Evolutionary conservation across 345 rosid species (phyloP).

Genomic region (Linum usitatissimum): DNA sequence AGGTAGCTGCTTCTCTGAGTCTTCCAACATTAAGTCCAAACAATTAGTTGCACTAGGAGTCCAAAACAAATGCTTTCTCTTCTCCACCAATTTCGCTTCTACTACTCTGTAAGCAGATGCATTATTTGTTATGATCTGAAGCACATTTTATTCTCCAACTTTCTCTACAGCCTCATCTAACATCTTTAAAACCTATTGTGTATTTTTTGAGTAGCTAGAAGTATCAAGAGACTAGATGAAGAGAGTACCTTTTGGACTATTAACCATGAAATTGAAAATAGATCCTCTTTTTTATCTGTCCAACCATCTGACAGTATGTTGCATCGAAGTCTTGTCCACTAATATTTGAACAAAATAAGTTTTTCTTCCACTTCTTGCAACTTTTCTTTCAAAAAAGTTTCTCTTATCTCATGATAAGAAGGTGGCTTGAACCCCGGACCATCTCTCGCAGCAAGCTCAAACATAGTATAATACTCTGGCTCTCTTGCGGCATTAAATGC

Average conservation of each 20-base stretch:
- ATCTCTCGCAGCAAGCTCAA: neutral
- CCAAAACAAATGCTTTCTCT: no score
- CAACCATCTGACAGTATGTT: neutral
- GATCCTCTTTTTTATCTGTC: neutral
- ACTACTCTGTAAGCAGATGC: slow-evolving; percentile 1
- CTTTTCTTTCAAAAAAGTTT: neutral
- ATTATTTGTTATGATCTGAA: slow-evolving; percentile 5
- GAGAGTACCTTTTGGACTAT: neutral
- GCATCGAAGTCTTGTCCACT: neutral
- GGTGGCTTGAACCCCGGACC: neutral
- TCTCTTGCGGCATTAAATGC: slow-evolving; percentile 6
- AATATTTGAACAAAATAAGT: neutral
- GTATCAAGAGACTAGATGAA: slow-evolving; percentile 7
- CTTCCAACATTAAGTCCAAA: no score
- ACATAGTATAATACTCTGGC: neutral
- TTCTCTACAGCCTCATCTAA: neutral
- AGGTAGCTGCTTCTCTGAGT: no score
- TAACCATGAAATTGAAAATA: slow-evolving; percentile 3
- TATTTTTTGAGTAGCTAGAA: neutral
- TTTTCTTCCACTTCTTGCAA: neutral
- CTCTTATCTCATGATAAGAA: neutral
- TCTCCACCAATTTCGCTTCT: neutral
- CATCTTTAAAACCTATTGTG: neutral
- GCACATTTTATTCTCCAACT: slow-evolving; percentile 2
- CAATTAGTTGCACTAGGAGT: no score